Conservation (phyloP, 202 grass and related monocot genomes). For the Schoenoplectus triqueter region DNA sequence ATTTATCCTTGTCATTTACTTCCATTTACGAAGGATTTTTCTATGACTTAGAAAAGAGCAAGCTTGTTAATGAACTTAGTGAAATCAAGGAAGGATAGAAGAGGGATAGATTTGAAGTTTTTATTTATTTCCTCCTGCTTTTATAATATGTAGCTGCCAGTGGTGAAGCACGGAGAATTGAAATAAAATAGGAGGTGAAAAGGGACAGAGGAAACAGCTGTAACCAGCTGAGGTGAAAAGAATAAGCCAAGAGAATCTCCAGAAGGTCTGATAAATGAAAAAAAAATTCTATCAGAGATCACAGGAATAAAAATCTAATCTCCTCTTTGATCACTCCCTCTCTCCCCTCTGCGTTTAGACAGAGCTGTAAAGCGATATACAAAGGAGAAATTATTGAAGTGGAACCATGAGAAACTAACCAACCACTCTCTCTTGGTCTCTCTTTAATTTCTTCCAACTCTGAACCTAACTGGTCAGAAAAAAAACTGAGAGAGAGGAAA, state of each 20-base stretch:
- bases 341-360: not conserved
- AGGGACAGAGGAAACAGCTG: slow-evolving; percentile 35
- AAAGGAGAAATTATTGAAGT: slow-evolving; percentile 41
- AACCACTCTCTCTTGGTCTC: slow-evolving; percentile 12
- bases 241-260: slow-evolving; percentile 40
- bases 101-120: not conserved
- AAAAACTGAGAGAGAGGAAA: slow-evolving; percentile 35
- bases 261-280: slow-evolving; percentile 34
- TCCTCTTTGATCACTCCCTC: slow-evolving; percentile 24
- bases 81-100: slow-evolving; percentile 3
- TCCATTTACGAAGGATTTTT: slow-evolving; percentile 41
- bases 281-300: slow-evolving; percentile 29
- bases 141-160: slow-evolving; percentile 26
- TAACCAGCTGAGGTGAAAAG: slow-evolving; percentile 43
- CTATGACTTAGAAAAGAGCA: slow-evolving; percentile 12
- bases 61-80: slow-evolving; percentile 20
- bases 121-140: slow-evolving; percentile 10
- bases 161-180: slow-evolving; percentile 14
- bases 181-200: slow-evolving; percentile 31
- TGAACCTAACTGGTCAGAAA: slow-evolving; percentile 37
- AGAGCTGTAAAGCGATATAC: slow-evolving; percentile 42
- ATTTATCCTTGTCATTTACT: slow-evolving; percentile 44
- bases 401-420: slow-evolving; percentile 31
- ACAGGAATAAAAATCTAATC: slow-evolving; percentile 37
- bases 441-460: slow-evolving; percentile 31